Evolutionary conservation across 305 asterid genomes (phyloP).

Genomic region (Solanum hybrid): DNA sequence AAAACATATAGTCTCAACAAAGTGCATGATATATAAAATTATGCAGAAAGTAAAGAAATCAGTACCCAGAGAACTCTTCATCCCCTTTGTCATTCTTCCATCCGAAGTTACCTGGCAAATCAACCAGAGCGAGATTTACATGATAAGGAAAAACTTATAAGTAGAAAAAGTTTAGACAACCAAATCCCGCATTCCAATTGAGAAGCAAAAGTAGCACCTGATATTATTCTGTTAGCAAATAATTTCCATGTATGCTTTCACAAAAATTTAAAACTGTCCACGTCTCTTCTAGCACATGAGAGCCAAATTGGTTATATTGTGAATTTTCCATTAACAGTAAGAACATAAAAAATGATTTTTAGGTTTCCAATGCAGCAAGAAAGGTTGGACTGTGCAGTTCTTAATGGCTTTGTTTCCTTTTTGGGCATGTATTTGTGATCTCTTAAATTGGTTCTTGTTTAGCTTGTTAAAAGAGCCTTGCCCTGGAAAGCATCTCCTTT

Average conservation of each 20-base stretch:
- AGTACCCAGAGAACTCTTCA: conserved; percentile 26
- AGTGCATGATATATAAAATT: not conserved
- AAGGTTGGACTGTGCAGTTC: not conserved
- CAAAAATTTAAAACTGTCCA: not conserved
- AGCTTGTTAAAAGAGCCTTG: not conserved
- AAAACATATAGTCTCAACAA: not conserved
- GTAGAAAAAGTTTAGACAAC: not conserved
- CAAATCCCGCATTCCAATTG: not conserved
- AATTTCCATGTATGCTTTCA: not conserved
- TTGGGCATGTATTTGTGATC: not conserved
- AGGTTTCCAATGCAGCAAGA: not conserved
- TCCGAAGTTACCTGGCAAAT: conserved; percentile 32
- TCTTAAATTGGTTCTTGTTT: not conserved
- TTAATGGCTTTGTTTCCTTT: not conserved
- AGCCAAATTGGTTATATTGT: not conserved
- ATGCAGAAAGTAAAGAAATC: not conserved
- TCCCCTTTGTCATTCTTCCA: conserved; percentile 25
- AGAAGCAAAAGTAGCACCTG: not conserved
- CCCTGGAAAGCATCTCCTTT: not conserved
- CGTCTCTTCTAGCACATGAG: not conserved
- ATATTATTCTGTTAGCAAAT: not conserved
- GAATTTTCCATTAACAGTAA: not conserved
- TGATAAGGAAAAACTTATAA: not conserved
- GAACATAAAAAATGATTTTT: not conserved
- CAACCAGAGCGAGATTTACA: not conserved